Conservation (phyloP, 169 alveolate genomes). For the Eimeria falciformis region DNA sequence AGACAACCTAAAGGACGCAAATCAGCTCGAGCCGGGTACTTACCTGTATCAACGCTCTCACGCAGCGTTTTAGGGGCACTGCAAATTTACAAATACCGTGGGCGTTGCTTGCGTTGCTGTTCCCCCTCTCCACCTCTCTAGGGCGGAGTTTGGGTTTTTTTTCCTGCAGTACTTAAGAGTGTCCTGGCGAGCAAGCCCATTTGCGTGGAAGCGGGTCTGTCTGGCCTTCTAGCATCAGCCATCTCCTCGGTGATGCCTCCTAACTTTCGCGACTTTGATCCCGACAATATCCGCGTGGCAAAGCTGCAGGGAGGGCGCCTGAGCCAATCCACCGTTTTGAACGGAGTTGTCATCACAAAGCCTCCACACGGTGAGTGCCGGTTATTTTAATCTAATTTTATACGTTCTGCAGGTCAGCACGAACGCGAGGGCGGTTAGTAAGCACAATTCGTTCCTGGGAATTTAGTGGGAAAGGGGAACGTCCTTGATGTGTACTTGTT, state of each 20-base stretch:
- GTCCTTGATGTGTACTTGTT: background rate
- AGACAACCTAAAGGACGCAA: conserved; percentile 19
- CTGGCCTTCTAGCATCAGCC: conserved; percentile 77
- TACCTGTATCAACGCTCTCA: background rate
- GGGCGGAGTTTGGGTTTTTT: background rate
- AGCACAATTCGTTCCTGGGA: too few relatives aligned
- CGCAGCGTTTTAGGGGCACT: conserved; percentile 53
- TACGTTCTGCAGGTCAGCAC: too few relatives aligned
- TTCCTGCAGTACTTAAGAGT: conserved; percentile 76
- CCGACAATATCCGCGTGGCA: conserved; percentile 98
- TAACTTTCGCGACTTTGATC: conserved; percentile 91
- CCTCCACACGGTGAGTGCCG: conserved; percentile 80
- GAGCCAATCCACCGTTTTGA: conserved; percentile 91
- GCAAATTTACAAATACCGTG: background rate
- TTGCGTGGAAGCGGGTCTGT: conserved; percentile 81
- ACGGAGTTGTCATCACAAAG: conserved; percentile 94
- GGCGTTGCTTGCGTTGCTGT: background rate
- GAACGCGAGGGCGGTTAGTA: too few relatives aligned
- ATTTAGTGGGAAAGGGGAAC: too few relatives aligned
- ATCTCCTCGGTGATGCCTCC: conserved; percentile 80
- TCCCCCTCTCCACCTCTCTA: background rate
- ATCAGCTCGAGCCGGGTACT: conserved; percentile 69
- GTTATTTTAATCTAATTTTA: too few relatives aligned
- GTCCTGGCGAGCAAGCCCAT: conserved; percentile 81
- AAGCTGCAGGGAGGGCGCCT: conserved; percentile 97